Base-by-base conservation (phyloP, 2,329 filamentous ascomycete species). In the Thielaviopsis ethacetica region DNA sequence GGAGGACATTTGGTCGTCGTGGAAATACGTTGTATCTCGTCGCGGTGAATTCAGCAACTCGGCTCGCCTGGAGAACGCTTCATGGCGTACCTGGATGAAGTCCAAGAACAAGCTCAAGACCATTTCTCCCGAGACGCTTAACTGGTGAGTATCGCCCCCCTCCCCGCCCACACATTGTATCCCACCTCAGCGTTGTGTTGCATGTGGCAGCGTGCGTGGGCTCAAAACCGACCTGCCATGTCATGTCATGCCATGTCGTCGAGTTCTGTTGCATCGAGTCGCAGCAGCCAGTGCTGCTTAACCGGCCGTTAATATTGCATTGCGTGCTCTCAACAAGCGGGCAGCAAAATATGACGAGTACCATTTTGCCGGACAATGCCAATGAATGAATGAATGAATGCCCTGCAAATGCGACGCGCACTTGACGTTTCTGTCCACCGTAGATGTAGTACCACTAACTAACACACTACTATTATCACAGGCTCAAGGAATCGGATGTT, bases 61-160 rank as follows among this genome's bases (percentile, higher is more conserved):
- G 41, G 84, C 84, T 38, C 79, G 93, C 55, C 72, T 97, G 30
- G 93, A 97, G 71, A 97, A 98, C 71, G 93, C 93, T 2, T 95
- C 90, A 0, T 98, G 93, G 93, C 81, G 93, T 68, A 93, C 90
- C 1, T 97, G 93, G 93, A 86, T 88, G 68, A 97, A 97, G 71
- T 79, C 86, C 54, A 95, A 95, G 72, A 86, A 94, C 70, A 82
- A 86, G 49, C 76, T 97, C 54, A 85, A 83, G 68, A 97, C 91
- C 0, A 83, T 97, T 22, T 90, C 89, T 7, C 90, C 93, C 2
- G 91, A 96, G 71, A 88, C 85, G 1, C 75, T 98, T 59, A 95
- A 97, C 71, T 98, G 93, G 91, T 95, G 72, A 66, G 83, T 41
- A 41, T 76, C 47, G 13, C 21, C 53, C 47, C 21, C 44, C n/a